These are phyloP conservation scores for Backusella westeae DNA, from an alignment of 192 early-diverging fungal species.

Conservation along the genomic window DNA sequence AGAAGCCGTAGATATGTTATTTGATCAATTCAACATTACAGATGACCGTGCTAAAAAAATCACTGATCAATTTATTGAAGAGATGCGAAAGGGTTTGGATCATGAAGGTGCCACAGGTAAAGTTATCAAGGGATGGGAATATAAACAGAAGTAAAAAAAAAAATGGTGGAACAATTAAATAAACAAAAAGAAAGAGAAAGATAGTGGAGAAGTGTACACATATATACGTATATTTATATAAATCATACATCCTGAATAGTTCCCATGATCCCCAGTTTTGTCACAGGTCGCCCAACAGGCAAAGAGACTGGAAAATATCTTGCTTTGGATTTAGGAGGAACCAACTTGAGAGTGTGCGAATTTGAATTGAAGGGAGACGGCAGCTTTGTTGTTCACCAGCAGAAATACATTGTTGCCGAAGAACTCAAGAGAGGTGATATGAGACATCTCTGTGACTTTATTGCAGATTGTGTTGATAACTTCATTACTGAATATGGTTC, in stretches of 20 bases:
- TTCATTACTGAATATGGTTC: constrained; percentile 66
- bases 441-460: constrained; percentile 72
- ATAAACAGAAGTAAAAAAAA: background rate
- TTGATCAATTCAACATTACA: constrained; percentile 6
- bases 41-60: constrained; percentile 2
- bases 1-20: background rate
- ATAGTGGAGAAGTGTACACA: background rate
- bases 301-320: constrained; percentile 83
- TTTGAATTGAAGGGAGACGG: constrained; percentile 77
- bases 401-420: constrained; percentile 71
- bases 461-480: constrained; percentile 78
- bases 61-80: constrained; percentile 28
- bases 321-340: constrained; percentile 94
- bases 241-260: constrained; percentile 24
- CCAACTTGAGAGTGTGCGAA: constrained; percentile 92
- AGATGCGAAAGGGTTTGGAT: constrained; percentile 33
- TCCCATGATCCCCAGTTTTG: constrained; percentile 89
- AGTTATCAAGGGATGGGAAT: background rate
- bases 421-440: constrained; percentile 57
- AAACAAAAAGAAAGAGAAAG: background rate
- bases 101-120: constrained; percentile 35
- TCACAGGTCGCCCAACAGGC: constrained; percentile 78
- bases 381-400: constrained; percentile 68
- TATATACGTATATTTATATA: background rate
- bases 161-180: background rate